These are phyloP conservation scores for Kurtzmaniella quercitrusa DNA, from an alignment of 1,139 yeast genomes.

Conservation along the genomic window DNA sequence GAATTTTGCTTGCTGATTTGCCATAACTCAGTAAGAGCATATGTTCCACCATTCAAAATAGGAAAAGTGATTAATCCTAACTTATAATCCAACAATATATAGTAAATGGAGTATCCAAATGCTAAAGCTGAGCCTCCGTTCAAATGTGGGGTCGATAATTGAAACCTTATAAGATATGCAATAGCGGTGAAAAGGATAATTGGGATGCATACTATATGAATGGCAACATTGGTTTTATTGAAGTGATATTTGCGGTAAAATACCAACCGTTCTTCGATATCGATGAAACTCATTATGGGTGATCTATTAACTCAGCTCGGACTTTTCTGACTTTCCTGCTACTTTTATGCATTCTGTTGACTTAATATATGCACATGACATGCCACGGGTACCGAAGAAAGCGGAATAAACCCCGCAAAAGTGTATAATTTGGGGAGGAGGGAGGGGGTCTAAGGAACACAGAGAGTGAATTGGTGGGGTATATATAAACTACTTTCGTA, in stretches of 20 bases:
- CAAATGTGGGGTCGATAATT: slow-evolving; percentile 25
- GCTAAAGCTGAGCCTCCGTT: slow-evolving; percentile 37
- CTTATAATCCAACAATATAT: slow-evolving; percentile 37
- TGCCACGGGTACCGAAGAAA: too few relatives aligned
- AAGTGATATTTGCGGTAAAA: slow-evolving; percentile 84
- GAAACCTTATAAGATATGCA: slow-evolving; percentile 27
- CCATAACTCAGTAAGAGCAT: slow-evolving; percentile 29
- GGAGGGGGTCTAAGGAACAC: too few relatives aligned
- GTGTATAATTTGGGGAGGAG: too few relatives aligned
- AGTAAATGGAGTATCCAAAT: slow-evolving; percentile 36
- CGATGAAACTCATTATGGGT: slow-evolving; percentile 11
- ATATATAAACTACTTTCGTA: too few relatives aligned
- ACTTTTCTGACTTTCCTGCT: not conserved
- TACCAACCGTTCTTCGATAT: slow-evolving; percentile 64
- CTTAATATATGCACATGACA: too few relatives aligned
- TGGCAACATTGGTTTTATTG: slow-evolving; percentile 61
- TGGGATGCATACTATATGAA: slow-evolving; percentile 82
- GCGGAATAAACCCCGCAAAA: too few relatives aligned
- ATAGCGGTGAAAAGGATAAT: slow-evolving; percentile 58
- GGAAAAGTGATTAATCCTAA: slow-evolving; percentile 37
- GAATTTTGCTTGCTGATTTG: slow-evolving; percentile 13
- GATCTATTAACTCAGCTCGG: not conserved
- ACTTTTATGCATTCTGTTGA: not conserved
- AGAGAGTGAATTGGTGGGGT: too few relatives aligned
- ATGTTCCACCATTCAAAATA: slow-evolving; percentile 36